Base-by-base conservation (phyloP, 1,139 yeast genomes). In the Yamadazyma oceani region DNA sequence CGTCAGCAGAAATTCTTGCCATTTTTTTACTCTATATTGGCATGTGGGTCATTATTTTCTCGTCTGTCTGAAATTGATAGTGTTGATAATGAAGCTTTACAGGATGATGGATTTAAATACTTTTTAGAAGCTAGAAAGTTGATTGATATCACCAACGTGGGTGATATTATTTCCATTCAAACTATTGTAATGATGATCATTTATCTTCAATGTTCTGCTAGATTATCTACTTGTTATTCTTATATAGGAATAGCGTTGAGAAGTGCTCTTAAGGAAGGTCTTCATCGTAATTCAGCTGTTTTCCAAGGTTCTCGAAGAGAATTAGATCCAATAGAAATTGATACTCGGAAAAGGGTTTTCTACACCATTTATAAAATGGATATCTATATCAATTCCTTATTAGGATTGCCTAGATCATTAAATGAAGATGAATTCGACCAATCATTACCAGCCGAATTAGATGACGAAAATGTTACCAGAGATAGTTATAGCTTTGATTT, bases 321-420 rank as follows among this genome's bases (percentile, higher is more conserved):
- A 41, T 78, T 85, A 51, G 84, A 85, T 50, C 95, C 95, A 0
- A 82, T 88, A 32, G 96, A 87, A 57, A 67, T 83, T 26, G 97
- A 90, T 55, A 85, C 88, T 26, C 69, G 97, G 41, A 89, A 87
- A 55, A 70, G 97, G 45, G 64, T 89, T 25, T 89, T 89, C 54
- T 89, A 87, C 80, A 85, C 96, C 1, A 84, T 90, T 45, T 84
- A 88, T 57, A 89, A 89, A 56, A 82, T 89, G 89, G 97, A 90
- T 55, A 80, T 89, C 34, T 89, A 89, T 56, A 86, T 88, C 43
- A 88, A 88, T 58, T 87, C 96, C 2, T 82, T 90, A 73, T 61
- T 90, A 44, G 97, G 97, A 2, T 67, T 89, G 39, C 97, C 97
- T 1, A 68, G 92, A 47, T 79, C 88, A 0, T 72, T 78, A 27